Evolutionary conservation across 331 rosid species (phyloP).

Genomic region (Dryas integrifolia): DNA sequence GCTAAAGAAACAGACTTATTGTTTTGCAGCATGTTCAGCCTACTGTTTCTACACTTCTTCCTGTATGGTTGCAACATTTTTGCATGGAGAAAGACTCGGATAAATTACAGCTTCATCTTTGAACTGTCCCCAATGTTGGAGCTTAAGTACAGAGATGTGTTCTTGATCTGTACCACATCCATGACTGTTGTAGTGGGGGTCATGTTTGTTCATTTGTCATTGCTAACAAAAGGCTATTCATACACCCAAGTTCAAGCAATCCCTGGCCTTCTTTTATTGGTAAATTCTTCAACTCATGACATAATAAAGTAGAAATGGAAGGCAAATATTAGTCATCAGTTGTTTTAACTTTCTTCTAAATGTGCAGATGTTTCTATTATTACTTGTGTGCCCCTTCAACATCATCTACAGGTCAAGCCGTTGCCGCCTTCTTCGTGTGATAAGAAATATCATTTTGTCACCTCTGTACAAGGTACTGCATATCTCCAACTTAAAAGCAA

Average conservation of each 20-base stretch:
- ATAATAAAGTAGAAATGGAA: neutral
- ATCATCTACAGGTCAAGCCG: constrained; percentile 80
- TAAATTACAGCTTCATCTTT: constrained; percentile 87
- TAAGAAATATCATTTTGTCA: constrained; percentile 81
- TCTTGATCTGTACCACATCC: constrained; percentile 77
- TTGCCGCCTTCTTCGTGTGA: constrained; percentile 62
- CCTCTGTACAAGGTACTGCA: constrained; percentile 90
- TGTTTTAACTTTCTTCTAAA: constrained; percentile 8
- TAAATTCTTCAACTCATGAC: constrained; percentile 29
- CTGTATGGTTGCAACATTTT: constrained; percentile 88
- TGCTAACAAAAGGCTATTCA: constrained; percentile 72
- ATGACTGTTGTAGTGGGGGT: constrained; percentile 77
- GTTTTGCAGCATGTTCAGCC: constrained; percentile 90
- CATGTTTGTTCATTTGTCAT: constrained; percentile 71
- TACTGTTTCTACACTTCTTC: constrained; percentile 87
- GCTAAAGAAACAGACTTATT: constrained; percentile 2
- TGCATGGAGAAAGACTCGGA: constrained; percentile 86
- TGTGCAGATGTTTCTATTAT: constrained; percentile 58
- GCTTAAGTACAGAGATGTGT: constrained; percentile 79
- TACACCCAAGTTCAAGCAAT: constrained; percentile 68
- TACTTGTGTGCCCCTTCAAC: constrained; percentile 79
- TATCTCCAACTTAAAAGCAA: constrained; percentile 15
- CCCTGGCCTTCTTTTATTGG: constrained; percentile 84
- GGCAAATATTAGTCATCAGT: too few relatives aligned
- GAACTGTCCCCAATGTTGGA: constrained; percentile 72